phyloP scores from a whole-genome alignment of 495 filamentous ascomycete genomes.

The Tirmania nivea region DNA sequence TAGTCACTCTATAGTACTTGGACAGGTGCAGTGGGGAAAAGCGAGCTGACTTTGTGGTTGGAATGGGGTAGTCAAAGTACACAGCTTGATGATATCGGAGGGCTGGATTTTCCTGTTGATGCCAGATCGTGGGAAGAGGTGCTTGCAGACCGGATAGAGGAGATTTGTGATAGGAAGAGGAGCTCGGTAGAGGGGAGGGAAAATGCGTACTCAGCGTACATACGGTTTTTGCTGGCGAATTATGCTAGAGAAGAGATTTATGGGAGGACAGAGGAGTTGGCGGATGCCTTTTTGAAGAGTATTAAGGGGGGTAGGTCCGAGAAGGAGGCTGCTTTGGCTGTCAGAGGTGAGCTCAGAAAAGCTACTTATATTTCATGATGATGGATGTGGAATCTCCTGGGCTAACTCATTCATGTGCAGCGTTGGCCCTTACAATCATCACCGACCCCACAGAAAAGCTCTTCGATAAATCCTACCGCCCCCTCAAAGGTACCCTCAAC shows the following conservation, averaged over 20 bases:
- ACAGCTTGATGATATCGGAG: slow-evolving; percentile 29
- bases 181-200: slow-evolving; percentile 64
- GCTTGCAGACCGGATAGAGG: slow-evolving; percentile 48
- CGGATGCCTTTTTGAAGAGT: slow-evolving; percentile 48
- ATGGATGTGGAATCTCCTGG: neutral
- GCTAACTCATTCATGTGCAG: slow-evolving; percentile 16
- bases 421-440: slow-evolving; percentile 54
- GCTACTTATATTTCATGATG: neutral
- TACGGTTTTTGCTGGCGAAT: slow-evolving; percentile 48
- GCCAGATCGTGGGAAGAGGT: slow-evolving; percentile 42
- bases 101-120: slow-evolving; percentile 24
- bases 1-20: neutral
- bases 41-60: neutral
- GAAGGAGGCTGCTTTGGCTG: slow-evolving; percentile 48
- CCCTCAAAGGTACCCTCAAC: slow-evolving; percentile 48
- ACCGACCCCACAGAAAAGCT: slow-evolving; percentile 48
- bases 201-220: slow-evolving; percentile 44
- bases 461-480: slow-evolving; percentile 39
- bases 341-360: slow-evolving; percentile 25
- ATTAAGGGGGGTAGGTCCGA: slow-evolving; percentile 48
- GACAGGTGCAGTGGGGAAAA: slow-evolving; percentile 9
- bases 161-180: slow-evolving; percentile 70
- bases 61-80: slow-evolving; percentile 32
- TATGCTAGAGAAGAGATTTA: slow-evolving; percentile 48
- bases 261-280: slow-evolving; percentile 37